Evolutionary conservation across 2,329 filamentous ascomycete genomes (phyloP).

Genomic region (Claviceps fusiformis): DNA sequence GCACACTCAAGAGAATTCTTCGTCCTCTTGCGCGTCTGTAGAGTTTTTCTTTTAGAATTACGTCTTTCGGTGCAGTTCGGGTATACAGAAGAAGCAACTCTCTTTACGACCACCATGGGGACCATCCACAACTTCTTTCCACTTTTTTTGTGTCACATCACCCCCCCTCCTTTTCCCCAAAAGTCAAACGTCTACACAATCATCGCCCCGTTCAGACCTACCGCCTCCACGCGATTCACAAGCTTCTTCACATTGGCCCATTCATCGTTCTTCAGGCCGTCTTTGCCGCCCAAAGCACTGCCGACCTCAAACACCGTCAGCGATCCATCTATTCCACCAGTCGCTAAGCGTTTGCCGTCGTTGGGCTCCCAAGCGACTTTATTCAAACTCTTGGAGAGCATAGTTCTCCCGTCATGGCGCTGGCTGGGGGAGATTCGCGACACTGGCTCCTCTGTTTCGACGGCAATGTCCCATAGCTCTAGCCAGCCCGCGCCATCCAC

Average conservation of each 20-base stretch:
- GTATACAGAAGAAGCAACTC: neutral
- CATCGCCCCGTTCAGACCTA: conserved; percentile 35
- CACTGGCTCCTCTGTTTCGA: conserved; percentile 84
- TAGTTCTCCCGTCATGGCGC: conserved; percentile 49
- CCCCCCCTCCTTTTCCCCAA: no score
- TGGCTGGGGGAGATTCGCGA: conserved; percentile 62
- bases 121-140: neutral
- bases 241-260: conserved; percentile 90
- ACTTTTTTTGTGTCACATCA: neutral
- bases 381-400: conserved; percentile 78
- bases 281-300: conserved; percentile 67
- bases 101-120: neutral
- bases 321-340: conserved; percentile 82
- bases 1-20: no score
- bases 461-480: conserved; percentile 89
- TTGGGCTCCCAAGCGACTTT: conserved; percentile 87
- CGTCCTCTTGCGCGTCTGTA: neutral
- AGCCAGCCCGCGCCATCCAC: conserved; percentile 87
- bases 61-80: neutral
- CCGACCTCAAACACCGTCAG: conserved; percentile 91
- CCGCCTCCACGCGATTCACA: conserved; percentile 58
- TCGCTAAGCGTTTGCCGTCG: conserved; percentile 76
- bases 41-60: neutral
- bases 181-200: conserved; percentile 1
- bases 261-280: conserved; percentile 71